Base-by-base conservation (phyloP, 73 alveolate genomes). In the Breviolum minutum region DNA sequence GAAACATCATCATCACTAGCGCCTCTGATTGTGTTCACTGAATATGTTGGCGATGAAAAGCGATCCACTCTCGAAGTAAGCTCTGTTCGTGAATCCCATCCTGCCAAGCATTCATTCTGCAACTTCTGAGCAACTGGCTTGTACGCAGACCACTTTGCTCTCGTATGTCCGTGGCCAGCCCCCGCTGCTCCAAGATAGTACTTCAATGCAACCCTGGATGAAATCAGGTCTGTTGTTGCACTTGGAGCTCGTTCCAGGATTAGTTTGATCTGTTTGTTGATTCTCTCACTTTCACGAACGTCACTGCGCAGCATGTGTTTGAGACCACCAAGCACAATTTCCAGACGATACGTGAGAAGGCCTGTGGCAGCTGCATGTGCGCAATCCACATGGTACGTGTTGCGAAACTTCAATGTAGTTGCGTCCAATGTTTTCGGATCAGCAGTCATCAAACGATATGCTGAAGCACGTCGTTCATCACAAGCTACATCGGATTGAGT, bases 211-310 rank as follows among this genome's bases (percentile, higher is more conserved):
- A 86, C 64, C 73, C 95, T 62, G 5, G 82, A 63, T 30, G 81
- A 61, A 19, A 48, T 62, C 66, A 86, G 64, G 11, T 86, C 95
- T 62, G 80, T 63, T 17, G 81, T 26, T 17, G 81, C 81, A 19
- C 64, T n/a, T 1, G 95, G 95, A 12, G 66, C 62, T 11, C 95
- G 62, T 22, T 86, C 95, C 40, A 26, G 64, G 24, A 86, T 66
- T 30, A 86, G 27, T n/a, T 26, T 63, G 64, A 86, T 27, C 82
- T 26, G 66, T n/a, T 86, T 86, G 76, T 86, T 86, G 22, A 86
- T 22, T 11, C 95, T 54, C 64, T 86, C 95, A 68, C 69, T 86
- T 10, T 86, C 95, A 9, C 82, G 9, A 29, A 86, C 95, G 68
- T 86, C 77, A 20, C 40, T 3, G 9, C 88, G 66, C 88, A 30